phyloP scores from a whole-genome alignment of 106 monocot species.

The Phalaenopsis equestris region DNA sequence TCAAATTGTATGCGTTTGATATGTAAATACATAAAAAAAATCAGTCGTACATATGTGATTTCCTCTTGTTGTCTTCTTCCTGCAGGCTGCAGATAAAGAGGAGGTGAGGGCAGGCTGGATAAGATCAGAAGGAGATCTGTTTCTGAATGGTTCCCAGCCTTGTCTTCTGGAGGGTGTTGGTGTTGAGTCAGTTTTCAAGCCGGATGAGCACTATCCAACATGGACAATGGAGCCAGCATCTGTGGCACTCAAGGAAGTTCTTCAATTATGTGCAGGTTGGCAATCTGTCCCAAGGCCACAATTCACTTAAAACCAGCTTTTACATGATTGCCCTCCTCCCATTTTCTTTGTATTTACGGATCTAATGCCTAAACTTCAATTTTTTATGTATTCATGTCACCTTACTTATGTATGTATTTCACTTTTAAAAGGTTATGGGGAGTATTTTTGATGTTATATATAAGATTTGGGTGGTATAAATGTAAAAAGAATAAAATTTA shows the following conservation, averaged over 20 bases:
- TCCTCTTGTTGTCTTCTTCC: too few relatives aligned
- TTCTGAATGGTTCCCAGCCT: slow-evolving; percentile 47
- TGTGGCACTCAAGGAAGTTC: slow-evolving; percentile 42
- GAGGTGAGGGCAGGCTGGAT: slow-evolving; percentile 34
- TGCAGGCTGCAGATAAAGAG: slow-evolving; percentile 52
- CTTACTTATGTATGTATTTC: too few relatives aligned
- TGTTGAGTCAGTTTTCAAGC: slow-evolving; percentile 40
- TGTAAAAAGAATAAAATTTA: too few relatives aligned
- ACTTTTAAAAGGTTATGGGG: too few relatives aligned
- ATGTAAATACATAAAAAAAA: too few relatives aligned
- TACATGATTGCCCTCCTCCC: neutral
- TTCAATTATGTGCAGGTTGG: slow-evolving; percentile 58
- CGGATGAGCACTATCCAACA: slow-evolving; percentile 42
- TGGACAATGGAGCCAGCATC: slow-evolving; percentile 69
- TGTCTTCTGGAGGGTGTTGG: slow-evolving; percentile 21
- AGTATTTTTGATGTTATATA: too few relatives aligned
- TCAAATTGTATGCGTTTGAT: too few relatives aligned
- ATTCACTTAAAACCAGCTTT: slow-evolving; percentile 5
- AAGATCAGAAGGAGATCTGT: slow-evolving; percentile 61
- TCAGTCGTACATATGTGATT: too few relatives aligned
- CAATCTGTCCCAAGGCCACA: slow-evolving; percentile 39
- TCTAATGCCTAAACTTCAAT: too few relatives aligned
- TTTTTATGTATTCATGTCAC: too few relatives aligned
- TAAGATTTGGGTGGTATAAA: too few relatives aligned
- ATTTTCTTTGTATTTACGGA: too few relatives aligned